Conservation (phyloP, 257 asterid genomes). For the Solanum gandarillasii region DNA sequence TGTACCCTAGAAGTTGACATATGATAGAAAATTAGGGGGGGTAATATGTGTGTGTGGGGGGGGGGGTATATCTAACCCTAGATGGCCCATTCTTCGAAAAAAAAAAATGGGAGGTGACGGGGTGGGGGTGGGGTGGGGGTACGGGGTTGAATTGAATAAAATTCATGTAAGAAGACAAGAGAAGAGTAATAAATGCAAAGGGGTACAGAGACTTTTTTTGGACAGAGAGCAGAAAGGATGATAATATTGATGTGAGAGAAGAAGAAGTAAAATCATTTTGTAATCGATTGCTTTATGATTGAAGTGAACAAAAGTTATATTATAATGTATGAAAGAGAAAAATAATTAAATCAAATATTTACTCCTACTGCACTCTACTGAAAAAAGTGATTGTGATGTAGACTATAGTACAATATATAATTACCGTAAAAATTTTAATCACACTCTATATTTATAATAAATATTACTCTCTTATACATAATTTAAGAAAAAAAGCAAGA, state of each 20-base stretch:
- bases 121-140: neutral
- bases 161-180: neutral
- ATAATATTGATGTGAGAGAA: constrained; percentile 38
- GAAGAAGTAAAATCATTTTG: constrained; percentile 57
- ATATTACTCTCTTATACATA: no score
- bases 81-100: constrained; percentile 57
- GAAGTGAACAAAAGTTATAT: constrained; percentile 7
- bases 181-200: constrained; percentile 50
- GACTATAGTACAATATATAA: neutral
- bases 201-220: constrained; percentile 69
- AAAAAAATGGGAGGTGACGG: neutral
- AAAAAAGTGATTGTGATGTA: neutral
- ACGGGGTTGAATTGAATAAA: neutral
- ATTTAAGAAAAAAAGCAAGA: no score
- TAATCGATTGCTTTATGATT: constrained; percentile 93
- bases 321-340: constrained; percentile 1
- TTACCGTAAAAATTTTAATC: neutral
- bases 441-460: neutral
- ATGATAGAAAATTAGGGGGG: constrained; percentile 4
- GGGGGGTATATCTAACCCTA: constrained; percentile 15
- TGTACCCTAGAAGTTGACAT: constrained; percentile 38
- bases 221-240: constrained; percentile 62
- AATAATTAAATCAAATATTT: neutral
- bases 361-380: neutral
- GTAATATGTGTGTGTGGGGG: neutral